Percentiles rank a stretch among this genome's conserved stretches.
These are phyloP conservation scores for Schoenoplectus tabernaemontani DNA, from an alignment of 202 grass and related monocot species.

Conservation along the genomic window DNA sequence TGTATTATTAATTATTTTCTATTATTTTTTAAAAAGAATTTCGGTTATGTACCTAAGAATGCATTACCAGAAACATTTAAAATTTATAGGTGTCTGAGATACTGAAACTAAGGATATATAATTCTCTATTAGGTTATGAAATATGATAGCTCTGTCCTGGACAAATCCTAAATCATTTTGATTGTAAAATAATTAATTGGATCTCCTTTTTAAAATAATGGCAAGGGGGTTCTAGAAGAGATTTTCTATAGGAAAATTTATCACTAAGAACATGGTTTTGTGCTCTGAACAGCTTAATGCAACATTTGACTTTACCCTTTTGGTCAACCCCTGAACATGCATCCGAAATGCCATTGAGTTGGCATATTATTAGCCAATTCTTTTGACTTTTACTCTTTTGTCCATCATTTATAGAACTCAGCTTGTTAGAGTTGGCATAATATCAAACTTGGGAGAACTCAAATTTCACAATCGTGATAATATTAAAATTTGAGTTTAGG, in stretches of 20 bases:
- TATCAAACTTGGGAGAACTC: neutral
- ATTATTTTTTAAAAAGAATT: neutral
- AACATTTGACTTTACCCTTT: neutral
- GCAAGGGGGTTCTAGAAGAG: neutral
- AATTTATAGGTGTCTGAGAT: neutral
- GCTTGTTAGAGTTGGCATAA: neutral
- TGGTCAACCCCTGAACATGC: constrained; percentile 13
- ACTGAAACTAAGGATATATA: neutral
- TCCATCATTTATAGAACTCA: neutral
- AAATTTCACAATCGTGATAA: neutral
- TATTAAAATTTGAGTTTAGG: neutral
- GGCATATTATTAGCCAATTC: neutral
- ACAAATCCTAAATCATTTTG: neutral
- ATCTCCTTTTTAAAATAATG: neutral
- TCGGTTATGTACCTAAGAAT: neutral
- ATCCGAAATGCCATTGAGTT: neutral
- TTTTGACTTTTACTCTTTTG: neutral
- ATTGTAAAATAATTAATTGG: neutral
- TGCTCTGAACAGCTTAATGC: neutral
- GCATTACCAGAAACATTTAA: constrained; percentile 2
- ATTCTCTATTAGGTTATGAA: neutral
- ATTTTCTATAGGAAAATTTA: constrained; percentile 6
- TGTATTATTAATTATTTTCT: neutral
- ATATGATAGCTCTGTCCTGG: neutral
- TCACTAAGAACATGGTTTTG: constrained; percentile 1